Conservation (phyloP, 805 yeast species). For the Tetrapisispora arboricola region DNA sequence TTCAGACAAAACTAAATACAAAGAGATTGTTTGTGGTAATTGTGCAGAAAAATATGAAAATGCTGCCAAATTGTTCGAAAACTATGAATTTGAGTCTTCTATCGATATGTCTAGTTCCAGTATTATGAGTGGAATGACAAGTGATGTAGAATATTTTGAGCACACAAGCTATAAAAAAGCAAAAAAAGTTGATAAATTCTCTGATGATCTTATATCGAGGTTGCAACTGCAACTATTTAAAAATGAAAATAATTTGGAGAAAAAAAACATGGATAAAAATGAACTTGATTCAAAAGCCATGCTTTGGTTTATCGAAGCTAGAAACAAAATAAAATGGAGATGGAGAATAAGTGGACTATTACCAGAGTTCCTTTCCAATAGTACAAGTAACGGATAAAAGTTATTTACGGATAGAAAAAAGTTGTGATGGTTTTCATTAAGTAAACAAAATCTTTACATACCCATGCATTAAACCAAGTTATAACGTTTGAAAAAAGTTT, state of each 20-base stretch:
- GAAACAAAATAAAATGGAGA: conserved; percentile 38
- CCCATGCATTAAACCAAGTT: no score
- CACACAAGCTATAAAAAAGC: not conserved
- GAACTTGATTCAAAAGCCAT: conserved; percentile 15
- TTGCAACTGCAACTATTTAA: conserved; percentile 25
- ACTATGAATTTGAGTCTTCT: conserved; percentile 31
- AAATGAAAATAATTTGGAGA: not conserved
- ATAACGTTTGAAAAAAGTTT: no score
- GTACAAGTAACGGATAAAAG: no score
- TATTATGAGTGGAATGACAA: conserved; percentile 8
- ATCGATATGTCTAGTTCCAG: conserved; percentile 11
- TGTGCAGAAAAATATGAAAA: conserved; percentile 51
- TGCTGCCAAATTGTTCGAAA: conserved; percentile 32
- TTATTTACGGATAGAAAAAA: no score
- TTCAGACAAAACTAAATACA: conserved; percentile 21
- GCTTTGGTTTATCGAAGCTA: conserved; percentile 31
- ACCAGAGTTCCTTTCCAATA: conserved; percentile 23
- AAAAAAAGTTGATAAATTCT: conserved; percentile 16
- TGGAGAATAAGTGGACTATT: conserved; percentile 41
- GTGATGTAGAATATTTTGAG: conserved; percentile 6
- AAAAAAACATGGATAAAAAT: not conserved
- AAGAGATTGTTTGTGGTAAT: conserved; percentile 53
- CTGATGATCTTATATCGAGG: conserved; percentile 25
- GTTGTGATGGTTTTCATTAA: no score
- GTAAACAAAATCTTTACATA: no score